Conservation (phyloP, 75 land plant species). For the Azolla pinnata region DNA sequence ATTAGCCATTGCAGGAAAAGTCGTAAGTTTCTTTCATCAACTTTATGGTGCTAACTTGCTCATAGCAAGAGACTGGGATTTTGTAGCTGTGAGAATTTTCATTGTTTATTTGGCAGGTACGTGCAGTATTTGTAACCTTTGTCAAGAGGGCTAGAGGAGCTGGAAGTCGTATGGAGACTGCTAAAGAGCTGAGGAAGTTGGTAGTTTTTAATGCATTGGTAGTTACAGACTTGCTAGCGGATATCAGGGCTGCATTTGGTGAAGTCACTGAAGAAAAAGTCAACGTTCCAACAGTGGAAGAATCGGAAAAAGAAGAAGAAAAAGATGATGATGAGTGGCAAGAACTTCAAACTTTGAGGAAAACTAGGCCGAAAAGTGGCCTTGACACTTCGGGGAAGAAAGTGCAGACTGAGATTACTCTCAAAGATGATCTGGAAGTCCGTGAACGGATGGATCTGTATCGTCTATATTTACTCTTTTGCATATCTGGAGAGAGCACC, state of each 20-base stretch:
- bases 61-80: not conserved
- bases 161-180: slow-evolving; percentile 53
- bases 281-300: slow-evolving; percentile 18
- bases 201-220: slow-evolving; percentile 68
- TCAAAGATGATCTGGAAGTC: slow-evolving; percentile 69
- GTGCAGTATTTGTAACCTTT: slow-evolving; percentile 54
- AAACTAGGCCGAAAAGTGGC: slow-evolving; percentile 45
- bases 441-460: slow-evolving; percentile 75
- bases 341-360: slow-evolving; percentile 47
- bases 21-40: slow-evolving; percentile 34
- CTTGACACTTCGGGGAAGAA: slow-evolving; percentile 43
- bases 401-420: slow-evolving; percentile 72
- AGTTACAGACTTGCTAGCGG: slow-evolving; percentile 66
- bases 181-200: slow-evolving; percentile 82
- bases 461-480: slow-evolving; percentile 63
- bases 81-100: slow-evolving; percentile 2
- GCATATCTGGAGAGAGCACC: slow-evolving; percentile 66
- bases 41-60: not conserved
- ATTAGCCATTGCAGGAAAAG: slow-evolving; percentile 74
- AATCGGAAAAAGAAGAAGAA: slow-evolving; percentile 23
- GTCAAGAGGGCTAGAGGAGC: slow-evolving; percentile 51
- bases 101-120: slow-evolving; percentile 42
- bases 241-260: slow-evolving; percentile 60
- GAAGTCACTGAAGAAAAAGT: slow-evolving; percentile 16
- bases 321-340: slow-evolving; percentile 57